Percentiles rank a stretch among this genome's conserved stretches.
phyloP scores from a whole-genome alignment of 257 asterid species.

The Gynochthodes officinalis region DNA sequence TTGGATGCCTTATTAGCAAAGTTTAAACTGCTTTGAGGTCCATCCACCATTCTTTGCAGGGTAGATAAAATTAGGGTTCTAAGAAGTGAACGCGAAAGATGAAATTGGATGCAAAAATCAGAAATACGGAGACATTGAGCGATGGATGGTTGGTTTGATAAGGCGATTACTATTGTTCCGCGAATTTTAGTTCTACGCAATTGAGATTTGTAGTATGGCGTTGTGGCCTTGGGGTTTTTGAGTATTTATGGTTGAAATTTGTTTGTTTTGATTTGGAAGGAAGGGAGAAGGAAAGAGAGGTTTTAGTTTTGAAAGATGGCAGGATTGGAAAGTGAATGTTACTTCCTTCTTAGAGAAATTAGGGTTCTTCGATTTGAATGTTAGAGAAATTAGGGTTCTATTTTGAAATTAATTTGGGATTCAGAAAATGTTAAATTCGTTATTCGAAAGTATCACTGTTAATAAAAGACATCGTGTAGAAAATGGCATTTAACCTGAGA shows the following conservation, averaged over 20 bases:
- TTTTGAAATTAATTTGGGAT: too few relatives aligned
- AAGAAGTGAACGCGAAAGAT: slow-evolving; percentile 20
- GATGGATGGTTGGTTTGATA: too few relatives aligned
- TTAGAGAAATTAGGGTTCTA: too few relatives aligned
- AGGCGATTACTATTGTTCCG: slow-evolving; percentile 4
- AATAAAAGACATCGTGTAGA: too few relatives aligned
- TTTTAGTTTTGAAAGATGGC: neutral
- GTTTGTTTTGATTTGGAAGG: neutral
- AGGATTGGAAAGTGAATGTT: slow-evolving; percentile 6
- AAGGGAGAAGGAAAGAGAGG: neutral
- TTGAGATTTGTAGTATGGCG: neutral
- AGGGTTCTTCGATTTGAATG: too few relatives aligned
- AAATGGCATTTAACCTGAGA: too few relatives aligned
- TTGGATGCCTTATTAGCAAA: neutral
- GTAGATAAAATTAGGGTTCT: slow-evolving; percentile 29
- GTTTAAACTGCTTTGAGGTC: slow-evolving; percentile 7
- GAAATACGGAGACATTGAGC: slow-evolving; percentile 23
- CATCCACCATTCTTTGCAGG: slow-evolving; percentile 18
- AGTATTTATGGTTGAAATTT: neutral
- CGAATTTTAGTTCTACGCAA: neutral
- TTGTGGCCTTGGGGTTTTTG: neutral
- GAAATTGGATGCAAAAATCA: slow-evolving; percentile 15
- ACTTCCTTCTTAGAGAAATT: too few relatives aligned
- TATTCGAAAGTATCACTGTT: too few relatives aligned
- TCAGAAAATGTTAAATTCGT: too few relatives aligned